Conservation (phyloP, 208 protist genomes). For the Leishmania turanica region DNA sequence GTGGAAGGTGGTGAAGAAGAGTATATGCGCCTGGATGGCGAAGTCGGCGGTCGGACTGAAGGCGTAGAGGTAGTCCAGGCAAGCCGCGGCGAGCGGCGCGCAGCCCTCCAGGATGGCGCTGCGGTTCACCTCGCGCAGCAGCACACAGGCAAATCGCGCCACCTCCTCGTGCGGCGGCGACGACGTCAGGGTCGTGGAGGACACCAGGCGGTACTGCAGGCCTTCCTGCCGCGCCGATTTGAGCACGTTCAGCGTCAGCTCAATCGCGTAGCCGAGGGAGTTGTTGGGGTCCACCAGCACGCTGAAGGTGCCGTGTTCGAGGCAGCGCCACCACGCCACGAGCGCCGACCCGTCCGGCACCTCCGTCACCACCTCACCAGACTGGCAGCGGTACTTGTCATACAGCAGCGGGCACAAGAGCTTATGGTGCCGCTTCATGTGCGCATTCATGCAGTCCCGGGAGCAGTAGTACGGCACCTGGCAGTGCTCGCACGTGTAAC, state of each 20-base stretch:
- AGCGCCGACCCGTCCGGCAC: conserved; percentile 65
- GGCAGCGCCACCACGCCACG: conserved; percentile 84
- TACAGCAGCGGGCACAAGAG: conserved; percentile 71
- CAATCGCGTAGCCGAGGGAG: conserved; percentile 67
- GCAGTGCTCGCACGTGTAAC: conserved; percentile 81
- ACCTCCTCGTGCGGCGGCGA: conserved; percentile 64
- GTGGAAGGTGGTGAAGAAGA: conserved; percentile 83
- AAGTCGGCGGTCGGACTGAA: conserved; percentile 71
- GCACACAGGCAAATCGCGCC: conserved; percentile 67
- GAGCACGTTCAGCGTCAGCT: conserved; percentile 75
- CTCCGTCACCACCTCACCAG: conserved; percentile 65
- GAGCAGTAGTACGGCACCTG: conserved; percentile 84
- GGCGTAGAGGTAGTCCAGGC: conserved; percentile 83
- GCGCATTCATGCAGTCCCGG: conserved; percentile 66
- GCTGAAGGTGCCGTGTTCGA: conserved; percentile 64
- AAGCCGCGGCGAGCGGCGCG: conserved; percentile 77
- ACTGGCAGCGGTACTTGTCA: conserved; percentile 61
- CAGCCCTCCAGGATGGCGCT: conserved; percentile 81
- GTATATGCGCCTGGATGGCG: conserved; percentile 75
- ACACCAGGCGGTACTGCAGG: conserved; percentile 72
- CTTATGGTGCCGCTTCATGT: conserved; percentile 74
- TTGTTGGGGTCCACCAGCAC: conserved; percentile 77
- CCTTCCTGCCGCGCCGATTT: conserved; percentile 68
- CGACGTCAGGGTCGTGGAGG: conserved; percentile 27
- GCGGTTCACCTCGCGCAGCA: conserved; percentile 82